Conservation (phyloP, 2,329 filamentous ascomycete species). For the Ophiostoma sp. region DNA sequence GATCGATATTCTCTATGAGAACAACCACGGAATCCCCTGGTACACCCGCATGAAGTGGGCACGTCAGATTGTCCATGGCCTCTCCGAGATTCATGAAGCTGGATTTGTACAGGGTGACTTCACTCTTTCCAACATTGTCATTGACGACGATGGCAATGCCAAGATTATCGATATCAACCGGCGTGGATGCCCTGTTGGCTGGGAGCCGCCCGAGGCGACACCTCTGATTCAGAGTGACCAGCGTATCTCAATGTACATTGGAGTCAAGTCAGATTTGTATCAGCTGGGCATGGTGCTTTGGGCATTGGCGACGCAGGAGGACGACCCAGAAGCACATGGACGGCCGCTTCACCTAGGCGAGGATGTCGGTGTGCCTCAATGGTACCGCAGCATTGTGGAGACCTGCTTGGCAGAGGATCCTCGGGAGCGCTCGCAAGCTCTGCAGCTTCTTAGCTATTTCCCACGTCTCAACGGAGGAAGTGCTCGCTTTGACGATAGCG, state of each 20-base stretch:
- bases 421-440: constrained; percentile 70
- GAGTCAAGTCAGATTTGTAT: constrained; percentile 94
- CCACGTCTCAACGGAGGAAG: constrained; percentile 46
- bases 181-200: constrained; percentile 93
- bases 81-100: constrained; percentile 90
- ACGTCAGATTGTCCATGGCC: constrained; percentile 81
- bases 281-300: constrained; percentile 97
- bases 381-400: constrained; percentile 74
- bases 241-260: constrained; percentile 94
- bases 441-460: constrained; percentile 68
- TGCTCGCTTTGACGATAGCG: constrained; percentile 31
- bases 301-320: constrained; percentile 82
- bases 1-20: constrained; percentile 87
- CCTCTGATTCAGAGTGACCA: constrained; percentile 84
- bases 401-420: constrained; percentile 76
- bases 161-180: constrained; percentile 99
- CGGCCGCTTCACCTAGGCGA: constrained; percentile 65
- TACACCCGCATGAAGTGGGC: constrained; percentile 80
- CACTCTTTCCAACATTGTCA: constrained; percentile 94
- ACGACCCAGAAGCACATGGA: constrained; percentile 80
- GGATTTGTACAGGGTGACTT: constrained; percentile 98
- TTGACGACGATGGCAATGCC: constrained; percentile 79
- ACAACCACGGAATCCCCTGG: constrained; percentile 65
- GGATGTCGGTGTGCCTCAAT: constrained; percentile 68
- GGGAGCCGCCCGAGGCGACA: constrained; percentile 92